phyloP scores from a whole-genome alignment of 768 basidiomycete species.

The Hypholoma fasciculare region DNA sequence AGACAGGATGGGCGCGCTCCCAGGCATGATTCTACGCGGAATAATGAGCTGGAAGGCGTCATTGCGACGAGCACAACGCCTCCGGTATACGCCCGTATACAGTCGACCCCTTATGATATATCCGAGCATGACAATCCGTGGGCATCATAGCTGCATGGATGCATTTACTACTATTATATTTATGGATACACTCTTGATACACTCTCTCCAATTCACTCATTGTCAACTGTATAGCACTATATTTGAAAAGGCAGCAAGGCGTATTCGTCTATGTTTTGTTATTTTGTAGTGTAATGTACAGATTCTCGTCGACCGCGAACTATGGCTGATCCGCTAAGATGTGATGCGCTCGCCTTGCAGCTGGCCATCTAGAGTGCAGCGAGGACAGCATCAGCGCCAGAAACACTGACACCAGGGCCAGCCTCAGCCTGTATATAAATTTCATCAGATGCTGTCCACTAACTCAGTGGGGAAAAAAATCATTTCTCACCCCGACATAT shows the following conservation, averaged over 20 bases:
- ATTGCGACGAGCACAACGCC: conserved; percentile 41
- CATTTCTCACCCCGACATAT: conserved; percentile 52
- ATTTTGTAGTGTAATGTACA: conserved; percentile 1
- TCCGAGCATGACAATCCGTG: conserved; percentile 57
- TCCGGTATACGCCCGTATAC: conserved; percentile 41
- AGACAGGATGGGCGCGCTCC: conserved; percentile 19
- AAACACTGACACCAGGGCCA: conserved; percentile 51
- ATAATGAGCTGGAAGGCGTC: conserved; percentile 25
- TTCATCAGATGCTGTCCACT: conserved; percentile 4
- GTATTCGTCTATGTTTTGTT: background rate
- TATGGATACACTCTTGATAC: background rate
- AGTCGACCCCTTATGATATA: conserved; percentile 30
- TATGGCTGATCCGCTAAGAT: background rate
- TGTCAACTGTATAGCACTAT: too few species aligned
- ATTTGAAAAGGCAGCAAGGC: too few species aligned
- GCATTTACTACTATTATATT: background rate
- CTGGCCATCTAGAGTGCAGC: conserved; percentile 22
- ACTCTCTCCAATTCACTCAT: too few species aligned
- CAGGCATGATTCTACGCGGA: conserved; percentile 13
- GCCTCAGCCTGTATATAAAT: conserved; percentile 45
- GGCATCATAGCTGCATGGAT: conserved; percentile 33
- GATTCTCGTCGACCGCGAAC: background rate
- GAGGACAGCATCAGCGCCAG: conserved; percentile 59
- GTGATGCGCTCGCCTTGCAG: conserved; percentile 24
- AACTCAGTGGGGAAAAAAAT: background rate